Base-by-base conservation (phyloP, 768 basidiomycete genomes). In the Lactarius akahatsu region DNA sequence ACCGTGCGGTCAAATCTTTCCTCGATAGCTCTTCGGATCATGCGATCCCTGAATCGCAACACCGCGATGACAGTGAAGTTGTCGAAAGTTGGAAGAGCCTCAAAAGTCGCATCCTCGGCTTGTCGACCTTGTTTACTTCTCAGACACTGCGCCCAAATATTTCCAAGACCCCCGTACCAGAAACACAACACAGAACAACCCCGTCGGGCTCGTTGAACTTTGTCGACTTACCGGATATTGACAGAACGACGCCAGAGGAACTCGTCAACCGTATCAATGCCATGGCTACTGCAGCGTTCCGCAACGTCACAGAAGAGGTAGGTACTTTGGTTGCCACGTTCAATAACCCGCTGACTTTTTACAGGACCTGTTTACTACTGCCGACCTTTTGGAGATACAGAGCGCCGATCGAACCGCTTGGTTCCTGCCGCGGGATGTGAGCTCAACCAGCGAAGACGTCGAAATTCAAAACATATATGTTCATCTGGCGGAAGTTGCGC, bases 381-480 rank as follows among this genome's bases (percentile, higher is more conserved):
- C 87, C 5, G 92, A 94, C 74, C 76, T 93, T 20, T 80, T 94
- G 11, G 92, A 94, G 75, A 85, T 91, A 0, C 92, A 94, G 74
- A 86, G 85, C 2, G 83, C 85, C 18, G 92, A 94, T 73, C 85
- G 86, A 38, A 87, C 85, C 2, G 92, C 90, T 3, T 94, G 92
- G 92, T 90, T 92, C 75, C 78, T 80, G 4, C 69, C 77, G 38
- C 80, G 85, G 61, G 91, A 93, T n/a, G 73, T 79, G 0, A 76
- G 76, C 18, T 76, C 80, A 0, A 75, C 78, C 57, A 82, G 85
- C 13, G 92, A 94, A 57, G 78, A 81, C 3, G 79, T 87, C n/a
- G 90, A 92, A 68, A 87, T 94, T 56, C 90, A 94, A 73, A 88
- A 84, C 28, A 87, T 94, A 69, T 88, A 90, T 74, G 83, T 86